phyloP scores from a whole-genome alignment of 169 alveolate genomes.

The Fabrea salina region DNA sequence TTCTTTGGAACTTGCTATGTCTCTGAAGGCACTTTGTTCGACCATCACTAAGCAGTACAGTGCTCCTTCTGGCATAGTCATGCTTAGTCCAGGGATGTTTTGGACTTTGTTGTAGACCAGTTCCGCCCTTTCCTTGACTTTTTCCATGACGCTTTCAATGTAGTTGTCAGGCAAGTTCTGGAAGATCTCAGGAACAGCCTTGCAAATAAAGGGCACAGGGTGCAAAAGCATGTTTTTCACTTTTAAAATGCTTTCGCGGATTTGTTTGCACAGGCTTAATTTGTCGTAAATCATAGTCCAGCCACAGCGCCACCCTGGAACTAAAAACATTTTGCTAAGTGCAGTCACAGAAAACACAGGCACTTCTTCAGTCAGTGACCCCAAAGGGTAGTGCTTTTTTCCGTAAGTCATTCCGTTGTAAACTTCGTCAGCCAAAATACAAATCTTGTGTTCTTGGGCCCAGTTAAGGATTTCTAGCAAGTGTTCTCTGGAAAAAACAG shows the following conservation, averaged over 20 bases:
- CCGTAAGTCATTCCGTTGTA: constrained; percentile 63
- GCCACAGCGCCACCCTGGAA: constrained; percentile 64
- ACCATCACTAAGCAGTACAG: constrained; percentile 13
- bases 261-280: constrained; percentile 21
- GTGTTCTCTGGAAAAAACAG: constrained; percentile 57
- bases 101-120: neutral
- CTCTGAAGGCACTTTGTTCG: neutral
- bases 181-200: constrained; percentile 34
- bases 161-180: constrained; percentile 3
- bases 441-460: constrained; percentile 55
- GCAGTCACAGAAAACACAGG: constrained; percentile 54
- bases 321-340: constrained; percentile 48
- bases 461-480: constrained; percentile 47
- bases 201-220: constrained; percentile 35
- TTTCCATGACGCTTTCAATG: neutral
- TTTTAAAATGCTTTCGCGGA: constrained; percentile 31
- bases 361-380: constrained; percentile 40
- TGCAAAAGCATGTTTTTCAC: constrained; percentile 33
- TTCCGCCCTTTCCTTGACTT: constrained; percentile 15
- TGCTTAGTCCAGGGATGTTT: neutral
- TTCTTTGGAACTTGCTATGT: neutral
- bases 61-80: constrained; percentile 21
- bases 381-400: constrained; percentile 1
- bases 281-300: constrained; percentile 59
- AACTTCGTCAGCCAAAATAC: constrained; percentile 74